Conservation (phyloP, 352 stramenopile genomes). For the Phytophthora pseudosyringae region DNA sequence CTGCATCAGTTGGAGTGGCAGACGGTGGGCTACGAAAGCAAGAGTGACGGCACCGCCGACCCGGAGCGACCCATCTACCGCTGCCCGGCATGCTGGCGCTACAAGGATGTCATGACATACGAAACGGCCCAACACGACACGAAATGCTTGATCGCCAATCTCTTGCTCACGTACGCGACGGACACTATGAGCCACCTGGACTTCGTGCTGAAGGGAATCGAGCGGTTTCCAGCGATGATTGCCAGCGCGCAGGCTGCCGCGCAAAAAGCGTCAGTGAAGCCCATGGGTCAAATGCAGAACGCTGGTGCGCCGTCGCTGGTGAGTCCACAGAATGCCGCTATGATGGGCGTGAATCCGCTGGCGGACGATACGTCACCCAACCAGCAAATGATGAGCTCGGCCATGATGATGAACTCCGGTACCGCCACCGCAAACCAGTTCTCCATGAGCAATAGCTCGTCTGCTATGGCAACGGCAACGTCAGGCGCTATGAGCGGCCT, state of each 20-base stretch:
- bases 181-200: slow-evolving; percentile 81
- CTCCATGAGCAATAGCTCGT: slow-evolving; percentile 50
- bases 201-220: slow-evolving; percentile 80
- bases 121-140: slow-evolving; percentile 84
- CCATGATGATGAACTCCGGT: slow-evolving; percentile 75
- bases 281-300: slow-evolving; percentile 42
- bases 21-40: slow-evolving; percentile 81
- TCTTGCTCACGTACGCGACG: slow-evolving; percentile 81
- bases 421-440: slow-evolving; percentile 57
- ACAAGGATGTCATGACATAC: slow-evolving; percentile 88
- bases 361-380: slow-evolving; percentile 40
- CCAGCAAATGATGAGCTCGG: slow-evolving; percentile 60
- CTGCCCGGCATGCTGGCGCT: slow-evolving; percentile 82
- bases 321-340: slow-evolving; percentile 52
- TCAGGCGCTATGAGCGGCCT: slow-evolving; percentile 56
- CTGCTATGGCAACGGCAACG: slow-evolving; percentile 39
- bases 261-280: slow-evolving; percentile 56
- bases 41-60: slow-evolving; percentile 70
- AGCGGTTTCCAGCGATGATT: slow-evolving; percentile 72
- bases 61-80: slow-evolving; percentile 82
- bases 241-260: slow-evolving; percentile 50
- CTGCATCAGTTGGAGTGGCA: slow-evolving; percentile 87
- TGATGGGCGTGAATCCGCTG: slow-evolving; percentile 39
- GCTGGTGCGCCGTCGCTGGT: slow-evolving; percentile 39
- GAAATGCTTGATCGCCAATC: slow-evolving; percentile 86